phyloP scores from a whole-genome alignment of 2,329 filamentous ascomycete genomes.

The Colletotrichum sublineola region DNA sequence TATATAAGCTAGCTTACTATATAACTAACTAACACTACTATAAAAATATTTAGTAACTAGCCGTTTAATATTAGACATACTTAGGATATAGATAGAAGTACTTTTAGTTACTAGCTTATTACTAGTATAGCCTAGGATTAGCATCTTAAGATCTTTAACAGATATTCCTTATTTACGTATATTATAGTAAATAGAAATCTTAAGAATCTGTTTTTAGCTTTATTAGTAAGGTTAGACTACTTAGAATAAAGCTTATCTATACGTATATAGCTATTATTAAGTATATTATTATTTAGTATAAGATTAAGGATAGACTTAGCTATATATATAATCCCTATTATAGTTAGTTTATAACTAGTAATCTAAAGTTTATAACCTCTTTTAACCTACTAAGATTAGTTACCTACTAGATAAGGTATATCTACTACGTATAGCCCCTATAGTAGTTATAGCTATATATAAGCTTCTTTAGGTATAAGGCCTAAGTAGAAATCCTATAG shows the following conservation, averaged over 20 bases:
- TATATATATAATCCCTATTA: not conserved
- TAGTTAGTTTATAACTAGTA: too few relatives aligned
- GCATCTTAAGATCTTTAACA: not conserved
- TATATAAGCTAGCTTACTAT: not conserved
- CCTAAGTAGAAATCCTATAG: not conserved
- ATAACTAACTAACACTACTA: not conserved
- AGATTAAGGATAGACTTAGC: conserved; percentile 6
- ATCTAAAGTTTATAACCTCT: too few relatives aligned
- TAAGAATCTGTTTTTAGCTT: not conserved
- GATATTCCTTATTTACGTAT: not conserved
- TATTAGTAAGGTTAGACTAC: not conserved
- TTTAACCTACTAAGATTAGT: conserved; percentile 1
- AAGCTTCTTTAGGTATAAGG: conserved; percentile 9
- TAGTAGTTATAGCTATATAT: conserved; percentile 1
- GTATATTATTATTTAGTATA: conserved; percentile 11
- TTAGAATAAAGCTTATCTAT: not conserved
- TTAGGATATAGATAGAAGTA: not conserved
- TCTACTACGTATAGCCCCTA: not conserved
- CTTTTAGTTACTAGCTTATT: not conserved
- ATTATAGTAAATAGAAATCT: conserved; percentile 27
- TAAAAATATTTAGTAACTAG: conserved; percentile 1
- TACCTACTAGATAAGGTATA: conserved; percentile 11
- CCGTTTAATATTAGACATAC: not conserved
- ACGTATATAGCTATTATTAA: conserved; percentile 1
- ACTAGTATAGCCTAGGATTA: not conserved